These are phyloP conservation scores for Stagonosporopsis chrysanthemi DNA, from an alignment of 2,329 filamentous ascomycete genomes.

Conservation along the genomic window DNA sequence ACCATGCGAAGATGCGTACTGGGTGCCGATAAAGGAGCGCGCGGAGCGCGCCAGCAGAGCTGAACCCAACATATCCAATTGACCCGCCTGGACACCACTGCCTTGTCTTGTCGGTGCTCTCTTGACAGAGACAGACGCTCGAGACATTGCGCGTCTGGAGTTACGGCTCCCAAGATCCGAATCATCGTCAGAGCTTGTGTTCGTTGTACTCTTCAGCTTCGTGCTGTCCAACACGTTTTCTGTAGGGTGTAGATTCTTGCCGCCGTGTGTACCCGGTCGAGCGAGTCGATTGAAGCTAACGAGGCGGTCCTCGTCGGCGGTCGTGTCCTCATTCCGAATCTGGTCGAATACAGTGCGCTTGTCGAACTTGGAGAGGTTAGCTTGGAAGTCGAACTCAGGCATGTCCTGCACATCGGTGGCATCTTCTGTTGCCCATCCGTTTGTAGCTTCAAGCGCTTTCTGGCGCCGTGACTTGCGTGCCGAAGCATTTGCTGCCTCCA, in stretches of 20 bases:
- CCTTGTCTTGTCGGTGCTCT: slow-evolving; percentile 49
- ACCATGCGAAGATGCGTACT: slow-evolving; percentile 48
- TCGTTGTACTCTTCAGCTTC: slow-evolving; percentile 44
- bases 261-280: slow-evolving; percentile 62
- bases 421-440: slow-evolving; percentile 95
- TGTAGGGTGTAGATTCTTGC: slow-evolving; percentile 89
- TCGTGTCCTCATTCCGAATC: slow-evolving; percentile 85
- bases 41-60: slow-evolving; percentile 41
- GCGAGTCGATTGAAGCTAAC: slow-evolving; percentile 82
- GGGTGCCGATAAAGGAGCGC: slow-evolving; percentile 42
- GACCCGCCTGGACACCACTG: slow-evolving; percentile 50
- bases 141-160: slow-evolving; percentile 50
- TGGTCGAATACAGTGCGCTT: slow-evolving; percentile 91
- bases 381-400: slow-evolving; percentile 93
- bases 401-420: slow-evolving; percentile 93
- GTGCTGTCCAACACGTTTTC: slow-evolving; percentile 84
- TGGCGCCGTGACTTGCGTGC: slow-evolving; percentile 56
- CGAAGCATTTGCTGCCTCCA: slow-evolving; percentile 47
- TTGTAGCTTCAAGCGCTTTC: slow-evolving; percentile 65
- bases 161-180: slow-evolving; percentile 51
- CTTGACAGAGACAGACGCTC: slow-evolving; percentile 50
- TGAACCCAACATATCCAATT: slow-evolving; percentile 43
- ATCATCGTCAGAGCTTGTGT: slow-evolving; percentile 47
- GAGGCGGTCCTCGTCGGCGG: slow-evolving; percentile 88
- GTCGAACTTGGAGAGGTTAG: slow-evolving; percentile 91